Percentiles rank a stretch among this genome's conserved stretches.
Evolutionary conservation across 192 early-diverging fungal genomes (phyloP).

Genomic region (Bifiguratus adelaidae): DNA sequence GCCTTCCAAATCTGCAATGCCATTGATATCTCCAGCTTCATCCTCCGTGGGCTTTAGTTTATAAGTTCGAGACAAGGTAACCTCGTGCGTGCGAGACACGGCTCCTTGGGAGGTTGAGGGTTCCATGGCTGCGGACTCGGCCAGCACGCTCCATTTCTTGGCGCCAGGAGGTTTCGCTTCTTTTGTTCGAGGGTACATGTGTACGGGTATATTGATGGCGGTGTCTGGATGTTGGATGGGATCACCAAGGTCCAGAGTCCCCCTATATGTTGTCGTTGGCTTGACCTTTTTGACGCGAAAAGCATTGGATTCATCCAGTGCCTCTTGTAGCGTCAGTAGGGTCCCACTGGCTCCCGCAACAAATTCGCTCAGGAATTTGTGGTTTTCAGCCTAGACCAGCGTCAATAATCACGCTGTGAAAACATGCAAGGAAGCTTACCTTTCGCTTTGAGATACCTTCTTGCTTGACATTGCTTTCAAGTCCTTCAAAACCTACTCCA

Average conservation of each 20-base stretch:
- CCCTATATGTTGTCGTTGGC: slow-evolving; percentile 40
- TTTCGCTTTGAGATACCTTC: slow-evolving; percentile 13
- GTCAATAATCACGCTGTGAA: not conserved
- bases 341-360: not conserved
- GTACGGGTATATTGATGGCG: slow-evolving; percentile 36
- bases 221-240: slow-evolving; percentile 20
- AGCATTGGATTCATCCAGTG: slow-evolving; percentile 21
- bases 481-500: slow-evolving; percentile 30
- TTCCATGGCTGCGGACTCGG: slow-evolving; percentile 23
- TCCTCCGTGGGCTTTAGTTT: slow-evolving; percentile 18
- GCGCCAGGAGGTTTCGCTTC: slow-evolving; percentile 39
- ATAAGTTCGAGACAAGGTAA: slow-evolving; percentile 18
- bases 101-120: too few species aligned
- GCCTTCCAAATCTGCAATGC: slow-evolving; percentile 10
- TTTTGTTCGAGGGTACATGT: slow-evolving; percentile 42
- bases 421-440: slow-evolving; percentile 1
- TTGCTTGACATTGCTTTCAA: slow-evolving; percentile 5
- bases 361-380: slow-evolving; percentile 27
- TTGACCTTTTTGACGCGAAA: slow-evolving; percentile 43
- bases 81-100: slow-evolving; percentile 22
- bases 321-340: slow-evolving; percentile 36
- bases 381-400: slow-evolving; percentile 27
- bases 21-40: slow-evolving; percentile 9
- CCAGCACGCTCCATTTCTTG: slow-evolving; percentile 53
- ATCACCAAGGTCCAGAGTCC: slow-evolving; percentile 42